Conservation (phyloP, 2,329 filamentous ascomycete genomes). For the Pseudogymnoascus sp. region DNA sequence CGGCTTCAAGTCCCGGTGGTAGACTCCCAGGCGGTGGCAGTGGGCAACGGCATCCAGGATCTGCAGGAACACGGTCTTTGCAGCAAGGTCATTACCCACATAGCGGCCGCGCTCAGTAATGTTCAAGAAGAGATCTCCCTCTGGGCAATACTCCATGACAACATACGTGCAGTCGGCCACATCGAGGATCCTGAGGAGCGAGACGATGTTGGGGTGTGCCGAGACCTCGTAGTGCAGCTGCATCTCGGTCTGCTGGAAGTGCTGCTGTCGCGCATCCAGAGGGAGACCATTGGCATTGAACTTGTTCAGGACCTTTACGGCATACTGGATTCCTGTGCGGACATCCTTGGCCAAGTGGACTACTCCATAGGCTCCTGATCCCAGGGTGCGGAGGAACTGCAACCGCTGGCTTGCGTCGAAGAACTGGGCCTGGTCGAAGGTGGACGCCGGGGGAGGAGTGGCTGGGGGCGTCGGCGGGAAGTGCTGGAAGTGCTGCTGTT, state of each 20-base stretch:
- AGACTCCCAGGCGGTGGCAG: constrained; percentile 89
- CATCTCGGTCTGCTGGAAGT: constrained; percentile 91
- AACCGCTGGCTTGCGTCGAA: constrained; percentile 33
- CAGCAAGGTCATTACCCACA: constrained; percentile 81
- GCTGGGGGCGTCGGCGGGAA: not conserved
- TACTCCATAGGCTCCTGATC: constrained; percentile 91
- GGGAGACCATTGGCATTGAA: constrained; percentile 60
- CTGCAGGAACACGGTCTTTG: constrained; percentile 83
- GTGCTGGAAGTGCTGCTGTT: not conserved
- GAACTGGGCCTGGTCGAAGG: not conserved
- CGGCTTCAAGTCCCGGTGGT: constrained; percentile 94
- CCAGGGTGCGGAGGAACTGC: constrained; percentile 76
- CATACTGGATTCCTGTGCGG: constrained; percentile 72
- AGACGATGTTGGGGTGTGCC: constrained; percentile 85
- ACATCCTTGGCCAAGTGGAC: constrained; percentile 87
- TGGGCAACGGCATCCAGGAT: constrained; percentile 93
- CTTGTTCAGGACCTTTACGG: constrained; percentile 96
- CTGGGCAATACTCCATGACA: constrained; percentile 91
- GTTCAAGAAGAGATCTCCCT: constrained; percentile 93
- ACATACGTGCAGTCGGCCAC: constrained; percentile 89
- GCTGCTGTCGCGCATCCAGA: constrained; percentile 75
- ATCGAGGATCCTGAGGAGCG: constrained; percentile 88
- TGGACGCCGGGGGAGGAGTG: not conserved
- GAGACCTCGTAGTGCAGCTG: constrained; percentile 83
- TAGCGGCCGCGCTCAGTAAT: constrained; percentile 94